Evolutionary conservation across 2,329 filamentous ascomycete species (phyloP).

Genomic region (Ceratocystiopsis sp.): DNA sequence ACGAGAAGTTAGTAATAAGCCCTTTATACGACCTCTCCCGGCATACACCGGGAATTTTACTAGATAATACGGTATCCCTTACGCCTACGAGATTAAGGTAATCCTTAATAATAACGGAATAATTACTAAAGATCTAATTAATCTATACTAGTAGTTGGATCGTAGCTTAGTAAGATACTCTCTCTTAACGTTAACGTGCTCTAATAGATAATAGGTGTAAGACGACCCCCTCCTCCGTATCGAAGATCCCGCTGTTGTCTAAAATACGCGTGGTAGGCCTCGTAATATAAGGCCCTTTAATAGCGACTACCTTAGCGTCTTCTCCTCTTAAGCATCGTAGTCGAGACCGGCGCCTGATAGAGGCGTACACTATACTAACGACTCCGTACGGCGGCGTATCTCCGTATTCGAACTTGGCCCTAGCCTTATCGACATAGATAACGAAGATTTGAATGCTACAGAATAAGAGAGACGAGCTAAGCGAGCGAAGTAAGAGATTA

Average conservation of each 20-base stretch:
- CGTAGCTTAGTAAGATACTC: neutral
- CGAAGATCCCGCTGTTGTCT: neutral
- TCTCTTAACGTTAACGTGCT: neutral
- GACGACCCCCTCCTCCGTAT: neutral
- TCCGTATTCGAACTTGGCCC: no score
- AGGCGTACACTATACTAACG: no score
- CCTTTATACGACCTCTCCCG: neutral
- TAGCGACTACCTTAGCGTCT: neutral
- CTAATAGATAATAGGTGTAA: neutral
- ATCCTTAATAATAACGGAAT: neutral
- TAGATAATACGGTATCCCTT: neutral
- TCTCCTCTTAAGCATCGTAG: neutral
- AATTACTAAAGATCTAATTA: neutral
- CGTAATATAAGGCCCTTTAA: neutral
- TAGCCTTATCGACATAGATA: no score
- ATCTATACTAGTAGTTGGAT: neutral
- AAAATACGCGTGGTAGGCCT: neutral
- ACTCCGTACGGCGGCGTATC: no score
- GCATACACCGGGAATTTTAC: neutral
- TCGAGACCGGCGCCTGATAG: no score
- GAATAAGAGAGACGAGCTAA: no score
- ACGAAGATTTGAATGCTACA: no score
- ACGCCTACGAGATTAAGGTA: neutral
- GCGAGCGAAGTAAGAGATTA: no score
- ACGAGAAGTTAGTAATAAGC: neutral